phyloP scores from a whole-genome alignment of 257 asterid genomes.

The Fraxinus americana region DNA sequence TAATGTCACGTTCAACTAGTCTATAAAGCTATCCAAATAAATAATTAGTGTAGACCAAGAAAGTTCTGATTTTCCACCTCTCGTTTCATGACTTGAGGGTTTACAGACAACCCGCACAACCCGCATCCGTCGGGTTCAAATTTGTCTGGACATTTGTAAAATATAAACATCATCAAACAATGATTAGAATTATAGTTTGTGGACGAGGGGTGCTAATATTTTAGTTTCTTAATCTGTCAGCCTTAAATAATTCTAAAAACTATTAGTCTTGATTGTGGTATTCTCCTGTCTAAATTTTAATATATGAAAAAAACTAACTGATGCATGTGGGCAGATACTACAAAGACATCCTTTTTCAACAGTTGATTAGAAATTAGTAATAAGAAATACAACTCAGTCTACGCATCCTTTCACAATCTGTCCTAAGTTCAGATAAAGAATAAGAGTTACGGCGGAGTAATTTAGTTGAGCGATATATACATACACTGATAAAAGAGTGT shows the following conservation, averaged over 20 bases:
- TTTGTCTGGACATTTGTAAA: background rate
- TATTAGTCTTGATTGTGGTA: background rate
- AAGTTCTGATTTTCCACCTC: background rate
- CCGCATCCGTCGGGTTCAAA: background rate
- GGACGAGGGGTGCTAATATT: background rate
- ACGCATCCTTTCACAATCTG: too few relatives aligned
- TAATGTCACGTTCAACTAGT: background rate
- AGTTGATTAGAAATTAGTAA: background rate
- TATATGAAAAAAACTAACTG: background rate
- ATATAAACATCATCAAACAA: background rate
- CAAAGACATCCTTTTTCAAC: background rate
- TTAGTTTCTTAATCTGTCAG: background rate
- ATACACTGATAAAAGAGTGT: too few relatives aligned
- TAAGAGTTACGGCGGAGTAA: too few relatives aligned
- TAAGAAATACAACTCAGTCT: too few relatives aligned
- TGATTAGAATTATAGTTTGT: background rate
- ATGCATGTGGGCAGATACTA: background rate
- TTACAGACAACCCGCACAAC: background rate
- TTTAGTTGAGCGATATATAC: too few relatives aligned
- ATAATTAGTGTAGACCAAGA: background rate
- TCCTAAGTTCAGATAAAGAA: too few relatives aligned
- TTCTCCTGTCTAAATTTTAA: background rate
- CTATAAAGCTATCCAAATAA: background rate
- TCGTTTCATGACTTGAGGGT: background rate
- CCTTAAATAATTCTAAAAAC: too few relatives aligned